A percentile compares a stretch with the other conserved stretches of the same genome.
These are phyloP conservation scores for Pseudogymnoascus destructans DNA, from an alignment of 2,329 filamentous ascomycete species.

Conservation along the genomic window DNA sequence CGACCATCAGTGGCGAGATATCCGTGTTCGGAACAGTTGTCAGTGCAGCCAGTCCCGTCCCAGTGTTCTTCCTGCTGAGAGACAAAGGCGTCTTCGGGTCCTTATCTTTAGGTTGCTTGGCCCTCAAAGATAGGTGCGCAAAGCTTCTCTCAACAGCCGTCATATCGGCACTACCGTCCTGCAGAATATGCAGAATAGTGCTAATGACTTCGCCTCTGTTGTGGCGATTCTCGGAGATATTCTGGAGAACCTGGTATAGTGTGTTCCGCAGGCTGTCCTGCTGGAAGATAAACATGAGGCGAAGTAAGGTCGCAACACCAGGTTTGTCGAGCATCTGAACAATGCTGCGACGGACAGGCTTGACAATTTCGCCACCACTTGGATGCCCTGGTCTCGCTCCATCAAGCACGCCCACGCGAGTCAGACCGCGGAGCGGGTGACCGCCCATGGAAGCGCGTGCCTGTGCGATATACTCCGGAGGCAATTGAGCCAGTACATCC, in stretches of 20 bases:
- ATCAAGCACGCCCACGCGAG: conserved; percentile 13
- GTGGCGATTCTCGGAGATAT: conserved; percentile 92
- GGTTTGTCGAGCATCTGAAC: conserved; percentile 96
- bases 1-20: conserved; percentile 84
- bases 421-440: conserved; percentile 27
- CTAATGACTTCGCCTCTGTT: conserved; percentile 90
- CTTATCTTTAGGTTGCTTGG: conserved; percentile 58
- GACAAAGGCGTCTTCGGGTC: conserved; percentile 66
- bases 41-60: conserved; percentile 32
- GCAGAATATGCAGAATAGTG: conserved; percentile 80
- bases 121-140: conserved; percentile 78
- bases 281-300: conserved; percentile 96
- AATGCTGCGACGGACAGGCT: conserved; percentile 63
- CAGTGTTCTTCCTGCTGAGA: conserved; percentile 61
- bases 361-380: conserved; percentile 32
- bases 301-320: conserved; percentile 85
- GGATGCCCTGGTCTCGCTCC: conserved; percentile 37
- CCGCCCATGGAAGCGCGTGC: conserved; percentile 45
- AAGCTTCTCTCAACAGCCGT: conserved; percentile 93
- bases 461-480: conserved; percentile 75
- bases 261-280: conserved; percentile 74
- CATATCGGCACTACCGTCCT: conserved; percentile 89
- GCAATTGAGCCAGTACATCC: conserved; percentile 69
- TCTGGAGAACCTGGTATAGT: conserved; percentile 75
- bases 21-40: conserved; percentile 56